A percentile compares a stretch with the other conserved stretches of the same genome.
Conservation (phyloP, 306 rosid genomes). For the Myrica gale region DNA sequence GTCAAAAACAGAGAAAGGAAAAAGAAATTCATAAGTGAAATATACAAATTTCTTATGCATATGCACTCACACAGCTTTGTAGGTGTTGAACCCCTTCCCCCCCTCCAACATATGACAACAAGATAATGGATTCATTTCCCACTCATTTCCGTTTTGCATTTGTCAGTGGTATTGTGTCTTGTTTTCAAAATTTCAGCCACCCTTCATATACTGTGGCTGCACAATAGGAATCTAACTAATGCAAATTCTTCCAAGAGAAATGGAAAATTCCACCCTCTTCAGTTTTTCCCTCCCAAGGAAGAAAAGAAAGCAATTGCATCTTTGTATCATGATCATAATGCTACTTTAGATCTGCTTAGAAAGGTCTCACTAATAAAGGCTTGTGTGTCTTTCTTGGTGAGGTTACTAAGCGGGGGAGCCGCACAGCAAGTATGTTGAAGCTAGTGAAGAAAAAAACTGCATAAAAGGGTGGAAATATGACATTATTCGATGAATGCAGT, state of each 20-base stretch:
- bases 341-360: background rate
- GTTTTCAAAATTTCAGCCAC: too few species aligned
- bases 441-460: background rate
- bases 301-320: too few species aligned
- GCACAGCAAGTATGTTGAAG: background rate
- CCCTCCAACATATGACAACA: background rate
- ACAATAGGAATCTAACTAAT: background rate
- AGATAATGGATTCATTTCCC: background rate
- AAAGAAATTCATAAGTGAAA: slow-evolving; percentile 6
- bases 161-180: background rate
- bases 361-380: background rate
- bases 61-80: too few species aligned
- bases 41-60: background rate
- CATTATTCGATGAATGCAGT: background rate
- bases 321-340: too few species aligned
- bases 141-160: background rate
- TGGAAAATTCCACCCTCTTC: background rate
- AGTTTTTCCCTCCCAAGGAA: too few species aligned
- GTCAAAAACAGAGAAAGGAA: background rate
- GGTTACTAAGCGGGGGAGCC: background rate
- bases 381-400: background rate
- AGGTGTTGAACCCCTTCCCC: too few species aligned
- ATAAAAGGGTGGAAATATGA: background rate
- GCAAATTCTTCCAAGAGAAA: background rate
- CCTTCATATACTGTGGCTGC: background rate